A percentile compares a stretch with the other conserved stretches of the same genome.
These are phyloP conservation scores for Setaria italica DNA, from an alignment of 202 grass and related monocot species.

Conservation along the genomic window DNA sequence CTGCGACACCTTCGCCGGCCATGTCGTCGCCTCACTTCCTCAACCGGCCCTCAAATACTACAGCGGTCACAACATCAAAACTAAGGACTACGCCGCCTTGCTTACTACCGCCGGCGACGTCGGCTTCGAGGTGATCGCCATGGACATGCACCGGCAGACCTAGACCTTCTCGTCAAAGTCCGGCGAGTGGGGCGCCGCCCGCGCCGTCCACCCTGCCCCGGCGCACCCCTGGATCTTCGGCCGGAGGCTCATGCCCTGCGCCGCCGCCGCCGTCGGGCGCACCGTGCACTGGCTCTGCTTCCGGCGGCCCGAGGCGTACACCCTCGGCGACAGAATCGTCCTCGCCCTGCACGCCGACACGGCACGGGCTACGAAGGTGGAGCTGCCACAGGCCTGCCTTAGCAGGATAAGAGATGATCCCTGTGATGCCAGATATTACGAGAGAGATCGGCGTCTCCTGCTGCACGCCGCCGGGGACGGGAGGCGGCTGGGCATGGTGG, in stretches of 20 bases:
- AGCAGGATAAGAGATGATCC: not conserved
- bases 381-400: too few species aligned
- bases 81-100: not conserved
- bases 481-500: too few species aligned
- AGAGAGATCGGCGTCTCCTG: too few species aligned
- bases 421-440: too few species aligned
- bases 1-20: not conserved
- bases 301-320: too few species aligned
- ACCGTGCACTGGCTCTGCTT: too few species aligned
- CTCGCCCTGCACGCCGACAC: too few species aligned
- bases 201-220: too few species aligned
- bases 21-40: not conserved
- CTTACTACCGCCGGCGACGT: not conserved
- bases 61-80: too few species aligned
- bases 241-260: too few species aligned
- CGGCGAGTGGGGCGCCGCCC: not conserved
- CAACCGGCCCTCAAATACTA: not conserved
- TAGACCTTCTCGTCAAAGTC: not conserved
- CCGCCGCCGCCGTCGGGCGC: not conserved
- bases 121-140: not conserved
- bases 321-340: not conserved
- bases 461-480: too few species aligned
- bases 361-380: not conserved
- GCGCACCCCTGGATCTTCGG: too few species aligned
- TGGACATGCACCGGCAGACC: not conserved